These are phyloP conservation scores for Diaporthe nobilis DNA, from an alignment of 2,329 filamentous ascomycete genomes.

Conservation along the genomic window DNA sequence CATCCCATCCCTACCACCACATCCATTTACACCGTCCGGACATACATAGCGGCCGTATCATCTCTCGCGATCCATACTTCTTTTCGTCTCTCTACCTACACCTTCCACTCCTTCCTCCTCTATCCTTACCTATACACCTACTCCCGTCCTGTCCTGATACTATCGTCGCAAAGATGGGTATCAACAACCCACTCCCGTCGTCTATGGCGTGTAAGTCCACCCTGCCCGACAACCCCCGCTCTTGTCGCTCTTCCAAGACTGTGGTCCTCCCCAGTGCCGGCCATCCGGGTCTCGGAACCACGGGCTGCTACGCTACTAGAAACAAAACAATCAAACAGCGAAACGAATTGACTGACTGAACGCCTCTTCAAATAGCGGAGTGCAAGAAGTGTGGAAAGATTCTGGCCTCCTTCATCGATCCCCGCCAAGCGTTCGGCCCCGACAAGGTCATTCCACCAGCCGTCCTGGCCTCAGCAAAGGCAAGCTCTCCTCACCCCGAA, in stretches of 20 bases:
- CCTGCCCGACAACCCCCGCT: slow-evolving; percentile 37
- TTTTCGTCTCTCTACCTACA: neutral
- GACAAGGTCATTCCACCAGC: slow-evolving; percentile 97
- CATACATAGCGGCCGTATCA: slow-evolving; percentile 6
- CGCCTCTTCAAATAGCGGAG: slow-evolving; percentile 75
- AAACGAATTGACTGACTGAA: slow-evolving; percentile 28
- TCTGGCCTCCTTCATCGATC: slow-evolving; percentile 93
- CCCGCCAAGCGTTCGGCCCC: slow-evolving; percentile 91
- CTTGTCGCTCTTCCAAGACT: slow-evolving; percentile 41
- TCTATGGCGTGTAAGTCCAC: slow-evolving; percentile 75
- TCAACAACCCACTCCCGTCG: slow-evolving; percentile 77
- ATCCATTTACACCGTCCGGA: neutral
- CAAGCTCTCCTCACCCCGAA: slow-evolving; percentile 52
- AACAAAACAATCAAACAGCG: neutral
- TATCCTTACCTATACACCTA: neutral
- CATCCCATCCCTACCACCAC: neutral
- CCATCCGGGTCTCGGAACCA: neutral
- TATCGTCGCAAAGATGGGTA: slow-evolving; percentile 62
- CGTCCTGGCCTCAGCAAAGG: slow-evolving; percentile 92
- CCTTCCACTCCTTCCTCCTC: neutral
- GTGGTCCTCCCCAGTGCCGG: neutral
- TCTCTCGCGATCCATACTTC: neutral
- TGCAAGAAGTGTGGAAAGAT: slow-evolving; percentile 98
- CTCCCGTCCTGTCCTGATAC: neutral
- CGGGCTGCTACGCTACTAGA: neutral